phyloP scores from a whole-genome alignment of 176 grass and related monocot species.

The Zoysia pacifica region DNA sequence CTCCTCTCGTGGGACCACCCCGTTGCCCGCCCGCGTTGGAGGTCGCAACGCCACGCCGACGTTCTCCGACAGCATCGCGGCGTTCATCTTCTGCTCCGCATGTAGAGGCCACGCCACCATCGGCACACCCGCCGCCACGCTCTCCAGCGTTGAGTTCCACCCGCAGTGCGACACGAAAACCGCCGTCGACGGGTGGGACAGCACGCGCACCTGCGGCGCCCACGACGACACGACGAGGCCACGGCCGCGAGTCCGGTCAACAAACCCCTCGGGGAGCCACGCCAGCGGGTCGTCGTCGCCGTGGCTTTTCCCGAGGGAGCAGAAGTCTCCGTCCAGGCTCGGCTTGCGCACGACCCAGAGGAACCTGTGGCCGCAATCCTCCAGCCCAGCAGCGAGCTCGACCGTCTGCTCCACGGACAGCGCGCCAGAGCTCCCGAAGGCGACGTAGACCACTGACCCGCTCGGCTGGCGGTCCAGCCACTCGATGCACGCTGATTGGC shows the following conservation, averaged over 20 bases:
- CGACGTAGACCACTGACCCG: slow-evolving; percentile 60
- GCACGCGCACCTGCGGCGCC: slow-evolving; percentile 68
- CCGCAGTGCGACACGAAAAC: slow-evolving; percentile 78
- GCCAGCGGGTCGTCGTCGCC: slow-evolving; percentile 4
- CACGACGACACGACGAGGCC: slow-evolving; percentile 54
- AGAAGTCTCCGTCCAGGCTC: background rate
- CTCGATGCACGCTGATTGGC: slow-evolving; percentile 36
- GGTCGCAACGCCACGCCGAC: too few relatives aligned
- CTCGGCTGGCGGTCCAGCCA: slow-evolving; percentile 68
- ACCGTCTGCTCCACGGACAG: slow-evolving; percentile 18
- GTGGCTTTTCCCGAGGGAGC: background rate
- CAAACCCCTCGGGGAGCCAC: slow-evolving; percentile 51
- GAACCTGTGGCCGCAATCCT: slow-evolving; percentile 53
- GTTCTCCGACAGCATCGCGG: too few relatives aligned
- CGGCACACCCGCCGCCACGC: slow-evolving; percentile 43
- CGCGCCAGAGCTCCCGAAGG: slow-evolving; percentile 54
- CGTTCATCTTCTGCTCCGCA: too few relatives aligned
- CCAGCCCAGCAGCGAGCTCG: too few relatives aligned
- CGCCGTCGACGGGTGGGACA: slow-evolving; percentile 39
- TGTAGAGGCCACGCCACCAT: slow-evolving; percentile 47
- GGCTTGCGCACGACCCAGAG: slow-evolving; percentile 64
- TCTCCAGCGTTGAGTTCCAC: slow-evolving; percentile 73
- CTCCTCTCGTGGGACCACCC: slow-evolving; percentile 34
- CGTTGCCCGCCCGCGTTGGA: slow-evolving; percentile 4
- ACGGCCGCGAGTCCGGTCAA: slow-evolving; percentile 29